Base-by-base conservation (phyloP, 805 yeast genomes). In the Suhomyces prunicola region DNA sequence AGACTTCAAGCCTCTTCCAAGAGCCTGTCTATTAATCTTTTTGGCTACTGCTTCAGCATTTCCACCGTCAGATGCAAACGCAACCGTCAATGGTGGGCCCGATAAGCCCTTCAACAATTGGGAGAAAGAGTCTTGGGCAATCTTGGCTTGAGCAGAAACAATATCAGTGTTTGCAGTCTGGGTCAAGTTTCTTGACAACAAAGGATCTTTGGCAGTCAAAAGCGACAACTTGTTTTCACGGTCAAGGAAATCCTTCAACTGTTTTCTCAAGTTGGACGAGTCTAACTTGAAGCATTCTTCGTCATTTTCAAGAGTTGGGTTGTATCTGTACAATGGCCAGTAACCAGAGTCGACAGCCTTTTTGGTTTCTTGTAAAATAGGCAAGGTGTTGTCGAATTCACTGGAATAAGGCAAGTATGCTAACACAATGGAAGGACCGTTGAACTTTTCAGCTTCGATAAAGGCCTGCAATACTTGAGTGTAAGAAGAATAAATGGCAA, bases 51-150 rank as follows among this genome's bases (percentile, higher is more conserved):
- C 79, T 63, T 88, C 88, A 44, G 96, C 97, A 60, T 84, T 87
- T 49, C 97, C 97, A 66, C 96, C 96, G 65, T 90, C 97, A 19
- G 96, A 89, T 5, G 97, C 97, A 71, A 81, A 90, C 22, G 90
- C 86, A 56, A 90, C 81, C 10, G 93, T 86, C 56, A 91, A 69
- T 48, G 97, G 97, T 31, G 97, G 97, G 35, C 98, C 97, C 31
- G 90, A 83, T 54, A 93, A 77, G 23, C 96, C 96, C 59, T 88
- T 96, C 47, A 93, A 77, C 54, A 93, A 78, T 64, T 85, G 81
- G 55, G 82, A 78, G 69, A 81, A 90, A 1, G 97, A 94, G 47
- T 81, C 85, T 64, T 86, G 87, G 13, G 97, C 92, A 60, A 84
- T 80, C 54, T 72, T 70, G 54, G 78, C 79, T 71, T 88, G 94